Evolutionary conservation across 768 basidiomycete species (phyloP).

Genomic region (Termitomyces sp.): DNA sequence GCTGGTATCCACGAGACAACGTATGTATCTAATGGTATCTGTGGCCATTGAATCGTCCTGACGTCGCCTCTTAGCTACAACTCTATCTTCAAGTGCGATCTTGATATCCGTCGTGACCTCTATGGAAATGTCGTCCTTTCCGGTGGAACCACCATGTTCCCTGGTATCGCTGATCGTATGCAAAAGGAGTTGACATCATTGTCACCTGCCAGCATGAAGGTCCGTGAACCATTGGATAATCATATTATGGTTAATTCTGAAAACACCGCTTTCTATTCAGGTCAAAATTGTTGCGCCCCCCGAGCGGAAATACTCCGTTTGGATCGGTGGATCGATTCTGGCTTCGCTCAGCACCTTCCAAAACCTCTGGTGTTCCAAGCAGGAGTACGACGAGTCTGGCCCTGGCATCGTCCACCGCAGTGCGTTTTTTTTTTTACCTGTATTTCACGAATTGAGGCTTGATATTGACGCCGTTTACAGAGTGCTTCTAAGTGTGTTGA

Average conservation of each 20-base stretch:
- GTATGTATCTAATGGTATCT: conserved; percentile 28
- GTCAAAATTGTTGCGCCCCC: conserved; percentile 94
- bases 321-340: conserved; percentile 86
- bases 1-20: conserved; percentile 92
- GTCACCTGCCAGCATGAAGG: conserved; percentile 88
- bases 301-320: conserved; percentile 94
- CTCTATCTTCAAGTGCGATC: conserved; percentile 86
- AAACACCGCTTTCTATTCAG: conserved; percentile 21
- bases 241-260: conserved; percentile 2
- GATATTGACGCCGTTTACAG: conserved; percentile 11
- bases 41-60: conserved; percentile 3
- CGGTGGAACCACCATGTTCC: conserved; percentile 95
- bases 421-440: conserved; percentile 32
- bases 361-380: conserved; percentile 92
- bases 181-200: conserved; percentile 88
- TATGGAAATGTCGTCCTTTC: conserved; percentile 85
- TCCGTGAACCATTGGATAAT: conserved; percentile 17
- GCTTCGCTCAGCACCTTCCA: conserved; percentile 95
- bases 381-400: conserved; percentile 87
- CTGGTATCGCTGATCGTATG: conserved; percentile 94
- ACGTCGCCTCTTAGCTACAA: conserved; percentile 51
- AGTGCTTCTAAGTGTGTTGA: conserved; percentile 23
- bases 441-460: background rate
- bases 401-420: conserved; percentile 80
- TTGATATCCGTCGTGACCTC: conserved; percentile 79